Base-by-base conservation (phyloP, 2,329 filamentous ascomycete species). In the Dryadomyces sulphureus region DNA sequence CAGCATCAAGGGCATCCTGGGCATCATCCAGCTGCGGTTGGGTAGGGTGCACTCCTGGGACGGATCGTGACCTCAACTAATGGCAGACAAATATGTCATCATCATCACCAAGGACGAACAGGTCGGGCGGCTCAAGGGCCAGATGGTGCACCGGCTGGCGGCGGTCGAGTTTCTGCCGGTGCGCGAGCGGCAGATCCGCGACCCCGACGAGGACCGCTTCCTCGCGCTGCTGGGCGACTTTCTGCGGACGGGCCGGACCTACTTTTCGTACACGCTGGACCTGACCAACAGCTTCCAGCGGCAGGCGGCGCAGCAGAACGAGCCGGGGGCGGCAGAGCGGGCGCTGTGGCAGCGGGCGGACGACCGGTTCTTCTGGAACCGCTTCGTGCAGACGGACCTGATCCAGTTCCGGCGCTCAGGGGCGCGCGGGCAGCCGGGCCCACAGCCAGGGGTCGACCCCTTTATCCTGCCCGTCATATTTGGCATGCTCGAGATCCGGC, bases 331-430 rank as follows among this genome's bases (percentile, higher is more conserved):
- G 1, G 44, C 19, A 16, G 46, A 41, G 19, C 68, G 73, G 46
- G 89, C 92, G 12, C 65, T 96, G 48, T 98, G 92, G 92, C 81
- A 84, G 69, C 74, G 88, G 54, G 82, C 90, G 52, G 92, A 98
- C 62, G 89, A 96, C 60, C 86, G 92, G 53, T 98, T 98, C 71
- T 98, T 95, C 70, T 98, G 90, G 87, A 98, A 98, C 65, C 81
- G 82, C 52, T 93, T 94, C 62, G 75, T 96, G 42, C 86, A 90
- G 61, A 82, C 84, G 7, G 88, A 95, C 57, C 66, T 98, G 48
- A 94, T 96, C 57, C 79, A 94, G 60, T 94, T 94, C 60, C 80
- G 90, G 50, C 76, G 70, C 35, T 64, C 58, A 32, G 77, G 77
- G 39, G 73, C 72, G 36, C 67, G 82, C 51, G 73, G 77, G 46